Base-by-base conservation (phyloP, 495 filamentous ascomycete genomes). In the Penicillium chermesinum region DNA sequence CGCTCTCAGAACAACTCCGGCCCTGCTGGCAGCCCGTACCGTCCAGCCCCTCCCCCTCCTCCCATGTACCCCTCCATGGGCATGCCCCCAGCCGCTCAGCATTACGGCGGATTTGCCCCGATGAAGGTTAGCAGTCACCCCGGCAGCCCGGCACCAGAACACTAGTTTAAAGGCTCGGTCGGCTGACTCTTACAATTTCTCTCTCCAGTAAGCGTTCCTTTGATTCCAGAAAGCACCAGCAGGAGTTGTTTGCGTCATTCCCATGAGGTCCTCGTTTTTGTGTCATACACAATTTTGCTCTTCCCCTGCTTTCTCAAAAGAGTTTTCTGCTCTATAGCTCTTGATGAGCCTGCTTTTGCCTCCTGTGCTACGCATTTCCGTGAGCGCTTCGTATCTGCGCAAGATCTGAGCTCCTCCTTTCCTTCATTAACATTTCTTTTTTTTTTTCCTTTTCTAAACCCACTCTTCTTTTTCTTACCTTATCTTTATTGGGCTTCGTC, bases 1-100 rank as follows among this genome's bases (percentile, higher is more conserved):
- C 88, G 93, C 46, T 91, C 86, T 38, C 93, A 99, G 79, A 99
- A 99, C 80, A 99, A 99, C 75, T 97, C 93, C 43, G 93, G 93
- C 44, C 87, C 87, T 46, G 93, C 94, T 46, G 94, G 94, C 50
- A 99, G 94, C 51, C 93, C 93, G 41, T 99, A 99, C 65, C 85
- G 93, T 42, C 93, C 93, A 32, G 93, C 93, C 41, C 91, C 91
- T 50, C 91, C 91, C 19, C 93, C 93, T 20, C 89, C 86, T 43
- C 81, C 86, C 27, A 83, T 87, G 57, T 91, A 85, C 70, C 89
- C 91, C 44, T 87, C 85, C 51, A 91, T 93, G 82, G 85, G 85
- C 50, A 81, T 88, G 68, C 85, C 86, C 58, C 83, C 85, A 10
- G 74, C 48, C 38, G 44, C 81, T 54, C 84, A 89, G 57, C 83